Evolutionary conservation across 257 asterid species (phyloP), one percentile per base, ranked within the genome.

Genomic region (Solanum bulbocastanum): DNA sequence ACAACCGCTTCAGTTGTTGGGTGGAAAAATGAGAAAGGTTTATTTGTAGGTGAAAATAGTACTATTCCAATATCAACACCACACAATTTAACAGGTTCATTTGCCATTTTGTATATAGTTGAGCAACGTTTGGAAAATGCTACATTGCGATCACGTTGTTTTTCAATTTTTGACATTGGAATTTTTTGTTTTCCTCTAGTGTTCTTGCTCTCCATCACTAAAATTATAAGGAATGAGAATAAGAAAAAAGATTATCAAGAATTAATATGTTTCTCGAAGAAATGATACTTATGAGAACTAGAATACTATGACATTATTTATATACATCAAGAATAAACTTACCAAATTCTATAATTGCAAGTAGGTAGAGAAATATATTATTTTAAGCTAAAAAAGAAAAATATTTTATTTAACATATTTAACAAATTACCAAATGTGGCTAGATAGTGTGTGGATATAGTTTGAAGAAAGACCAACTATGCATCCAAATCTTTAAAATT

Each of bases 1-100:
- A 30, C 1, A 30, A 30, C 82, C 1, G 89, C 74, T 9, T 90
- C 92, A 86, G 84, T 68, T 10, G 90, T 89, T 3, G 94, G 93
- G 32, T 92, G 92, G 27, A 92, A 92, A 87, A 91, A 92, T 33
- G 92, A 91, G 78, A 83, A 91, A 40, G 91, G 90, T 85, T 89
- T 91, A 23, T 90, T 91, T 0, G 91, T 88, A 5, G 93, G 94
- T 1, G 93, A 92, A 12, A 60, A 91, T 14, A 90, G 13, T 20
- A 92, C 40, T 39, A 91, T 23, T 6, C 89, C 93, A 30, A 91
- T 60, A 14, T 91, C 92, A 22, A 88, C 52, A 11, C 88, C 62
- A 79, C 91, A 92, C 2, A 87, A 40, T 1, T 88, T 68, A 83
- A 88, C 88, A 32, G 90, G 85, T 84, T 90, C 94, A 46, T 91